Evolutionary conservation across 768 basidiomycete genomes (phyloP).

Genomic region (Boletus rubropictus): DNA sequence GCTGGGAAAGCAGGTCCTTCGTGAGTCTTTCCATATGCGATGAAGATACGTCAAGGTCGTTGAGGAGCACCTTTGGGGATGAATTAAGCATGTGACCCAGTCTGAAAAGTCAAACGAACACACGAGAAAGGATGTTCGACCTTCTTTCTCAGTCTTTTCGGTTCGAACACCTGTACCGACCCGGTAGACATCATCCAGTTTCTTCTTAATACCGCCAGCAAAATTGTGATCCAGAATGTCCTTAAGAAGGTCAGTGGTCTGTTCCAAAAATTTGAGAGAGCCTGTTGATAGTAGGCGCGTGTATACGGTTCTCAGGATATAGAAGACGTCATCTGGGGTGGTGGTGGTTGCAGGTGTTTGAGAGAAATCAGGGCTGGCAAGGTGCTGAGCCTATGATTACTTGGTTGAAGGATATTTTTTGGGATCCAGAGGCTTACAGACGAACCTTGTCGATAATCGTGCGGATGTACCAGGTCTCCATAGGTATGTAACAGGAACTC

Average conservation of each 20-base stretch:
- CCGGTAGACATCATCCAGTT: slow-evolving; percentile 85
- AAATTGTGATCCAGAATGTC: slow-evolving; percentile 83
- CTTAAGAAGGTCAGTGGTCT: slow-evolving; percentile 55
- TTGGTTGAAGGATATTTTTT: background rate
- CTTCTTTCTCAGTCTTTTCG: slow-evolving; percentile 80
- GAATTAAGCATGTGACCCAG: background rate
- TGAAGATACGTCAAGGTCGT: slow-evolving; percentile 90
- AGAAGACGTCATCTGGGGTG: slow-evolving; percentile 91
- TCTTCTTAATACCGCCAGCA: slow-evolving; percentile 70
- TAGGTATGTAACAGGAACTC: slow-evolving; percentile 71
- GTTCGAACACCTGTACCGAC: slow-evolving; percentile 45
- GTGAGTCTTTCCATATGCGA: slow-evolving; percentile 82
- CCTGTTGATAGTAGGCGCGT: slow-evolving; percentile 75
- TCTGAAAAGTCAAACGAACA: slow-evolving; percentile 27
- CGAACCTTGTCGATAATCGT: slow-evolving; percentile 82
- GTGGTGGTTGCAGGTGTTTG: slow-evolving; percentile 63
- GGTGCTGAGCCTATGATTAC: slow-evolving; percentile 67
- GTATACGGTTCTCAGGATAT: slow-evolving; percentile 83
- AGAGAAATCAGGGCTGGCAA: slow-evolving; percentile 69
- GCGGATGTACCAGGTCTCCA: slow-evolving; percentile 90
- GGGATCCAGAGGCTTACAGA: background rate
- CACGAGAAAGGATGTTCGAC: slow-evolving; percentile 76
- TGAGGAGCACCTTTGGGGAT: slow-evolving; percentile 65
- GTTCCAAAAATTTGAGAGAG: slow-evolving; percentile 51
- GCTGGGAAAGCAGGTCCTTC: slow-evolving; percentile 53